Percentiles rank a stretch among this genome's conserved stretches.
These are phyloP conservation scores for Pythium periplocum DNA, from an alignment of 352 stramenopile genomes.

Conservation along the genomic window DNA sequence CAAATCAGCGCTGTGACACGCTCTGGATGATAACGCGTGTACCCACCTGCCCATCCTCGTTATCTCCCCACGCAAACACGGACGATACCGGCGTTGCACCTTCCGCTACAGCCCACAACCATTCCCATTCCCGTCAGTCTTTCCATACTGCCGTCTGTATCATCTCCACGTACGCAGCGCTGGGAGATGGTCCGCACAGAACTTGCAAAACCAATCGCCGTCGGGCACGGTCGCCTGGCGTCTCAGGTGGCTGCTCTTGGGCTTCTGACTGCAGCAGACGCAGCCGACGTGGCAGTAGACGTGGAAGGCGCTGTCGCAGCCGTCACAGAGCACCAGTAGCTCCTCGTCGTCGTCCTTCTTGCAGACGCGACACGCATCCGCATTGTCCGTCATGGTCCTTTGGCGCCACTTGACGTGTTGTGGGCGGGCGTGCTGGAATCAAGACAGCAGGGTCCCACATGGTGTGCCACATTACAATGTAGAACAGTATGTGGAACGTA, in stretches of 20 bases:
- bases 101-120: slow-evolving; percentile 18
- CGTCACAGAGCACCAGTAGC: slow-evolving; percentile 77
- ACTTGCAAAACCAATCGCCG: slow-evolving; percentile 86
- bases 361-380: slow-evolving; percentile 79
- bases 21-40: no score
- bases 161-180: slow-evolving; percentile 25
- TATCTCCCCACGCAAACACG: slow-evolving; percentile 71
- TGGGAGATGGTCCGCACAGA: slow-evolving; percentile 60
- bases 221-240: slow-evolving; percentile 71
- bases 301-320: slow-evolving; percentile 73
- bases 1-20: no score
- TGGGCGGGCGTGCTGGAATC: no score
- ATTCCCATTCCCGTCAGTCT: no score
- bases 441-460: neutral
- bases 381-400: slow-evolving; percentile 25
- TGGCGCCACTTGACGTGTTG: no score
- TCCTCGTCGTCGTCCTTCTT: slow-evolving; percentile 68
- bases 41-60: slow-evolving; percentile 70
- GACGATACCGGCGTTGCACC: slow-evolving; percentile 40
- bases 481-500: neutral
- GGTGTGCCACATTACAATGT: slow-evolving; percentile 6
- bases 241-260: slow-evolving; percentile 63
- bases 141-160: no score
- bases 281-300: slow-evolving; percentile 68
- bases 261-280: slow-evolving; percentile 72